These are phyloP conservation scores for Ceratobasidium theobromae DNA, from an alignment of 1,284 basidiomycete species.

Conservation along the genomic window DNA sequence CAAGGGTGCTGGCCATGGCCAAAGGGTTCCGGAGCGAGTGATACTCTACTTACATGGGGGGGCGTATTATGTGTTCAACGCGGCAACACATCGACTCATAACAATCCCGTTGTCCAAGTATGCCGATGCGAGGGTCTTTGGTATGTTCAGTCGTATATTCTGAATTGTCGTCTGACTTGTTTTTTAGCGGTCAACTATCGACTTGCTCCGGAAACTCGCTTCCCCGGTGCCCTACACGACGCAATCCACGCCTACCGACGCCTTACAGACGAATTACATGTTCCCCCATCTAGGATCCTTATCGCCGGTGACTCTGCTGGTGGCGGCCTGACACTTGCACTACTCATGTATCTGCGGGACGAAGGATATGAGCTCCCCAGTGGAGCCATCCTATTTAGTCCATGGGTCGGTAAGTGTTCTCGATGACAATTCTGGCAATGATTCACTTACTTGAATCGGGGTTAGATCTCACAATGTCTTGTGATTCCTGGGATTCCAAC, in stretches of 20 bases:
- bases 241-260: constrained; percentile 85
- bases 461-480: constrained; percentile 89
- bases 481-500: constrained; percentile 97
- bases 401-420: constrained; percentile 80
- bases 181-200: constrained; percentile 88
- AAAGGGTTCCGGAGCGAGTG: constrained; percentile 64
- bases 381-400: constrained; percentile 83
- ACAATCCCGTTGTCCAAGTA: constrained; percentile 92
- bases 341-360: constrained; percentile 91
- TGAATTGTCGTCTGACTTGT: constrained; percentile 28
- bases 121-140: constrained; percentile 91
- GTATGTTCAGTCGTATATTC: constrained; percentile 50
- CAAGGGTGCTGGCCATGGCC: constrained; percentile 37
- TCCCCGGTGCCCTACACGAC: constrained; percentile 93
- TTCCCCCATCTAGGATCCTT: constrained; percentile 87
- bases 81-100: constrained; percentile 89
- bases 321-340: constrained; percentile 81
- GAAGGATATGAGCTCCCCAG: constrained; percentile 78
- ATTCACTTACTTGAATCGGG: constrained; percentile 35
- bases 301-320: constrained; percentile 93
- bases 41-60: constrained; percentile 93
- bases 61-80: constrained; percentile 80
- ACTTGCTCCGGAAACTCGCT: constrained; percentile 89
- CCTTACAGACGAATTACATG: constrained; percentile 83
- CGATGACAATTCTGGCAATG: neutral